Evolutionary conservation across 768 basidiomycete genomes (phyloP).

Genomic region (Mycena floridula): DNA sequence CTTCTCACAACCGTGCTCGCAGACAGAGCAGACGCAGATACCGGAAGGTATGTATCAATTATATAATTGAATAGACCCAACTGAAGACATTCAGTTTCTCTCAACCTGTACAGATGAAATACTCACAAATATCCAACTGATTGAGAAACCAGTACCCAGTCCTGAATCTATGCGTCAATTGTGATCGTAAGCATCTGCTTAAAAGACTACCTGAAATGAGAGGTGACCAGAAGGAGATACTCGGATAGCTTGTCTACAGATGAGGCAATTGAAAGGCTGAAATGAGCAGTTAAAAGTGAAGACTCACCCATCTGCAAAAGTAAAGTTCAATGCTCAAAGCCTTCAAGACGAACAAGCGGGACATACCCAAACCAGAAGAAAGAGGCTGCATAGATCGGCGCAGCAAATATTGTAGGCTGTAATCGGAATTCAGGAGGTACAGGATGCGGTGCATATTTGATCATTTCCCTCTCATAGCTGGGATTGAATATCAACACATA

Average conservation of each 20-base stretch:
- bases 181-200: slow-evolving; percentile 47
- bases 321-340: too few species aligned
- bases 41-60: slow-evolving; percentile 50
- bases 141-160: slow-evolving; percentile 43
- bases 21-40: slow-evolving; percentile 53
- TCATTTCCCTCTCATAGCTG: slow-evolving; percentile 37
- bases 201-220: neutral
- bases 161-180: slow-evolving; percentile 47
- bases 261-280: too few species aligned
- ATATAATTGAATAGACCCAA: slow-evolving; percentile 53
- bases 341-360: too few species aligned
- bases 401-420: slow-evolving; percentile 39
- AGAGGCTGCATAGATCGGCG: slow-evolving; percentile 43
- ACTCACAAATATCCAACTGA: slow-evolving; percentile 50
- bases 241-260: too few species aligned
- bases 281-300: too few species aligned
- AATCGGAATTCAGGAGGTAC: slow-evolving; percentile 59
- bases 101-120: too few species aligned
- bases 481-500: slow-evolving; percentile 45
- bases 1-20: slow-evolving; percentile 48
- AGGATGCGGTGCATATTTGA: slow-evolving; percentile 38
- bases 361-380: slow-evolving; percentile 64
- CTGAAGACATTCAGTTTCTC: slow-evolving; percentile 28
- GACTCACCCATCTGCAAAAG: too few species aligned
- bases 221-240: neutral